A percentile compares a stretch with the other conserved stretches of the same genome.
Evolutionary conservation across 768 basidiomycete genomes (phyloP).

Genomic region (Mycena haematopus): DNA sequence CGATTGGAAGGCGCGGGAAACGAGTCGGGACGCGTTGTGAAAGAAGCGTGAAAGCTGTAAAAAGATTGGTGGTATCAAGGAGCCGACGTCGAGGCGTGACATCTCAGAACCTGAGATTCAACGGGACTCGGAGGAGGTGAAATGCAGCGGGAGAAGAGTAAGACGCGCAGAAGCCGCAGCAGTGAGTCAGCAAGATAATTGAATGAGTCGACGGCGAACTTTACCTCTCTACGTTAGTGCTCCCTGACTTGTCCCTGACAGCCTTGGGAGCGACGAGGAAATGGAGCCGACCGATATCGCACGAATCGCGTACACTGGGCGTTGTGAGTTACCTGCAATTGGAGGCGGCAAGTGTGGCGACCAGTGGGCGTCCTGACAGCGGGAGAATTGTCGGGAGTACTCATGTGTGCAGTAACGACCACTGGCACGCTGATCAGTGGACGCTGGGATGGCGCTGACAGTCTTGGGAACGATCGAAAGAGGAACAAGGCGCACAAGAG

Average conservation of each 20-base stretch:
- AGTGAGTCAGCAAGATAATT: neutral
- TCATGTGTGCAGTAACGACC: neutral
- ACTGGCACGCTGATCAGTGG: neutral
- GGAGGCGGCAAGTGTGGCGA: neutral
- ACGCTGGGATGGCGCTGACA: neutral
- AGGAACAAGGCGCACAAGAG: neutral
- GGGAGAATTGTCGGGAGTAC: neutral
- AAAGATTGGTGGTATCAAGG: too few relatives aligned
- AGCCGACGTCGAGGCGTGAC: too few relatives aligned
- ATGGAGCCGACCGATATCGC: neutral
- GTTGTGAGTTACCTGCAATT: neutral
- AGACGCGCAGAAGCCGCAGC: neutral
- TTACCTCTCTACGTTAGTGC: too few relatives aligned
- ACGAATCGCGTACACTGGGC: neutral
- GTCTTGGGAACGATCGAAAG: neutral
- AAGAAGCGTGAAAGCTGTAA: too few relatives aligned
- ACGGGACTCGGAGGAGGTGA: neutral
- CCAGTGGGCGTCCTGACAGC: neutral
- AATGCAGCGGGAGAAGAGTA: neutral
- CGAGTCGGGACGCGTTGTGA: too few relatives aligned
- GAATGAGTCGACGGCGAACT: neutral
- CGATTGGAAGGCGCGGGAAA: too few relatives aligned
- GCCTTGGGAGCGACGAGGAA: slow-evolving; percentile 1
- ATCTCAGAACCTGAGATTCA: too few relatives aligned
- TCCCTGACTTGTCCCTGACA: neutral